Base-by-base conservation (phyloP, 2,329 filamentous ascomycete species). In the Ceratocystis harringtonii region DNA sequence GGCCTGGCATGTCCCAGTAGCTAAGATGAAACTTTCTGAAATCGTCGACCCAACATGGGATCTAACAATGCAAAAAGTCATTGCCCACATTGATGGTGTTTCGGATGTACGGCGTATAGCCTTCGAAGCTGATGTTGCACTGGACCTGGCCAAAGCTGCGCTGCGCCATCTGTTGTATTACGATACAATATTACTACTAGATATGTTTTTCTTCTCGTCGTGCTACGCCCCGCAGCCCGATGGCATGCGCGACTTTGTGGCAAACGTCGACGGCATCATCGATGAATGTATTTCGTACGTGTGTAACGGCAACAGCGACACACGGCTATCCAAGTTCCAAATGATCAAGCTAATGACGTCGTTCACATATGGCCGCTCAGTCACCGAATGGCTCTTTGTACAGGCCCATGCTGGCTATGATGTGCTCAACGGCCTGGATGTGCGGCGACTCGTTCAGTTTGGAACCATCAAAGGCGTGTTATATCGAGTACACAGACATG, bases 381-480 rank as follows among this genome's bases (percentile, higher is more conserved):
- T 97, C 12, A 88, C 88, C 72, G 89, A 92, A 73, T 97, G 91
- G 90, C 85, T 94, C 69, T 81, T 88, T 67, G 79, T 86, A 41
- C 88, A 95, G 74, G 81, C 85, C 69, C 83, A 87, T 50, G 77
- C 78, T 58, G 84, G 83, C 0, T 79, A 86, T 68, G 80, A 84
- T 67, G 80, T 88, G 48, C 80, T 96, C 7, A 79, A 81, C 12
- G 86, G 87, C 71, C 85, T 99, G 66, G 94, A 99, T 73, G 84
- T 96, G 65, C 84, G 94, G 12, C 86, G 94, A 32, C 86, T 99
- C 69, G 90, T 97, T 69, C 95, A 95, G 67, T 99, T 97, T 72
- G 94, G 92, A 66, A 83, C 96, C 67, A 95, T 97, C 74, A 97
- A 97, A 76, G 92, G 92, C 17, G 89, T 95, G 70, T 77, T 99